A percentile compares a stretch with the other conserved stretches of the same genome.
These are phyloP conservation scores for Termitomyces sp. DNA, from an alignment of 1,284 basidiomycete genomes.

Conservation along the genomic window DNA sequence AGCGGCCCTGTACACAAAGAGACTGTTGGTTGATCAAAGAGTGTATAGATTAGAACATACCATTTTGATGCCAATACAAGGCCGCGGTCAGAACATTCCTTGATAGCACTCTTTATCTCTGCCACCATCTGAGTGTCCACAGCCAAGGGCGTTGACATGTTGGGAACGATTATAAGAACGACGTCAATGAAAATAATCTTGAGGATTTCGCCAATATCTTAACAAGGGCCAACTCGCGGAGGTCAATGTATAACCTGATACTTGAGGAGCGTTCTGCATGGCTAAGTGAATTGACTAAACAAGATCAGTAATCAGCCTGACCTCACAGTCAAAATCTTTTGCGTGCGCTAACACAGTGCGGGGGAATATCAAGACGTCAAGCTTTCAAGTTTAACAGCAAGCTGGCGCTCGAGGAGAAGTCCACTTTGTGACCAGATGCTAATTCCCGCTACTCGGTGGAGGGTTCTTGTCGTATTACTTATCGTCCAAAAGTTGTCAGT, in stretches of 20 bases:
- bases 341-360: not conserved
- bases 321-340: not conserved
- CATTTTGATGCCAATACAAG: constrained; percentile 66
- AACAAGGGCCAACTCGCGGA: too few relatives aligned
- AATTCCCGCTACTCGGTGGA: too few relatives aligned
- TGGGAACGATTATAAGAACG: not conserved
- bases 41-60: constrained; percentile 30
- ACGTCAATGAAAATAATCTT: not conserved
- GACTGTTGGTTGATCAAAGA: not conserved
- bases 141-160: constrained; percentile 13
- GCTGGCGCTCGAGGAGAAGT: too few relatives aligned
- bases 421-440: too few relatives aligned
- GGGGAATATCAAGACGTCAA: not conserved
- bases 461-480: too few relatives aligned
- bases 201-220: not conserved
- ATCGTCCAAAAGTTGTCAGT: too few relatives aligned
- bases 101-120: constrained; percentile 49
- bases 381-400: too few relatives aligned
- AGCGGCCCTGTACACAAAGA: constrained; percentile 49
- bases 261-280: not conserved
- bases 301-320: not conserved
- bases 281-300: not conserved
- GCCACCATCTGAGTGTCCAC: constrained; percentile 34
- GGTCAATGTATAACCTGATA: not conserved
- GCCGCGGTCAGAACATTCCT: constrained; percentile 58